Evolutionary conservation across 169 alveolate species (phyloP).

Genomic region (Amoebophrya sp.): DNA sequence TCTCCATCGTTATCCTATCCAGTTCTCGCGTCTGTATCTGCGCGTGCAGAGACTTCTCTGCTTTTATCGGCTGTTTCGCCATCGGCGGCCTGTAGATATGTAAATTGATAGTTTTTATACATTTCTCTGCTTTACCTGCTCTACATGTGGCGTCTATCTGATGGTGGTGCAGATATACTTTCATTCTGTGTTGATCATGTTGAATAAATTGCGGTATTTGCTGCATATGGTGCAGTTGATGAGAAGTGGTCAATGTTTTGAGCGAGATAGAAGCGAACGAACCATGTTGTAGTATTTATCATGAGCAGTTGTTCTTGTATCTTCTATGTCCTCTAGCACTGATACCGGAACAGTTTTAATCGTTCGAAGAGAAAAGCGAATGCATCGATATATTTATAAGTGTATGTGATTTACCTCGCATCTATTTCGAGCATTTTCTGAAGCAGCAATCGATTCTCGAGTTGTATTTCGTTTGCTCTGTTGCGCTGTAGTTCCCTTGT

Average conservation of each 20-base stretch:
- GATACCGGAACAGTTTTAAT: background rate
- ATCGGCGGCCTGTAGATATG: too few species aligned
- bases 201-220: too few species aligned
- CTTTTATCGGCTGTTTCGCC: too few species aligned
- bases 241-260: too few species aligned
- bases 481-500: background rate
- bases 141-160: too few species aligned
- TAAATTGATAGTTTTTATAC: too few species aligned
- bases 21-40: background rate
- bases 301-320: background rate
- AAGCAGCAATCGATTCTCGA: background rate
- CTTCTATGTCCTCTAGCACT: background rate
- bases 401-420: background rate
- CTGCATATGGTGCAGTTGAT: too few species aligned
- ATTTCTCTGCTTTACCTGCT: too few species aligned
- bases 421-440: constrained; percentile 19
- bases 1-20: background rate
- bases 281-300: too few species aligned
- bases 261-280: background rate
- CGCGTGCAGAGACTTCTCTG: constrained; percentile 22
- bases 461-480: background rate
- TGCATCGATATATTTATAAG: too few species aligned
- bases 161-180: too few species aligned
- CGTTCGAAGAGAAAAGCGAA: background rate
- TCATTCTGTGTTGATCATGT: too few species aligned